A percentile compares a stretch with the other conserved stretches of the same genome.
phyloP scores from a whole-genome alignment of 2,329 filamentous ascomycete species.

The Fusarium sp. region DNA sequence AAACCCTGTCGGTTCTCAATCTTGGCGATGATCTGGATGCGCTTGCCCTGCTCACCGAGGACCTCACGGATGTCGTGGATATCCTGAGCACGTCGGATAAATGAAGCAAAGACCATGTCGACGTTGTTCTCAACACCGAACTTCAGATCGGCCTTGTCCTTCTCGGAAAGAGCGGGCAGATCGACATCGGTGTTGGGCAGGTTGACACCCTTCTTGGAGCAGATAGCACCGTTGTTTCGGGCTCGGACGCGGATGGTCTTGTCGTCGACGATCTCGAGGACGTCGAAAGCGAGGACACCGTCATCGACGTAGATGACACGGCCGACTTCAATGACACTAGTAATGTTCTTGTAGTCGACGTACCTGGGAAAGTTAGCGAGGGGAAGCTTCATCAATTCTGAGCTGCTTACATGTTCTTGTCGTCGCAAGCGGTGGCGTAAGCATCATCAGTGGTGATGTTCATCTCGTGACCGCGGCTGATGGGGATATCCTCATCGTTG shows the following conservation, averaged over 20 bases:
- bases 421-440: conserved; percentile 85
- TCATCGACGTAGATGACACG: conserved; percentile 98
- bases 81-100: conserved; percentile 94
- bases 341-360: conserved; percentile 99
- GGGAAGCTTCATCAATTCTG: not conserved
- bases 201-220: conserved; percentile 99
- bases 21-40: conserved; percentile 99
- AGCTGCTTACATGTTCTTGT: conserved; percentile 86
- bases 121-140: conserved; percentile 99
- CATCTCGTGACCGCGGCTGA: conserved; percentile 83
- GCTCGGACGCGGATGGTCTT: conserved; percentile 88
- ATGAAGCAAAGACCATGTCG: conserved; percentile 99
- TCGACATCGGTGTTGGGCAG: conserved; percentile 98
- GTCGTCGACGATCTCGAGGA: conserved; percentile 86
- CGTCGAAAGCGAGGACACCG: conserved; percentile 96
- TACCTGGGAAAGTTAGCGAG: conserved; percentile 67
- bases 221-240: conserved; percentile 98
- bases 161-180: conserved; percentile 95
- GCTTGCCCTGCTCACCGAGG: conserved; percentile 89
- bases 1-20: conserved; percentile 99
- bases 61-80: conserved; percentile 93
- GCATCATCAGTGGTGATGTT: conserved; percentile 98
- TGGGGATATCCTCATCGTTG: conserved; percentile 89
- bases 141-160: conserved; percentile 92
- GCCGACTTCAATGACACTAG: conserved; percentile 92